Conservation (phyloP, 2,329 filamentous ascomycete species). For the Nannizziopsis barbatae region DNA sequence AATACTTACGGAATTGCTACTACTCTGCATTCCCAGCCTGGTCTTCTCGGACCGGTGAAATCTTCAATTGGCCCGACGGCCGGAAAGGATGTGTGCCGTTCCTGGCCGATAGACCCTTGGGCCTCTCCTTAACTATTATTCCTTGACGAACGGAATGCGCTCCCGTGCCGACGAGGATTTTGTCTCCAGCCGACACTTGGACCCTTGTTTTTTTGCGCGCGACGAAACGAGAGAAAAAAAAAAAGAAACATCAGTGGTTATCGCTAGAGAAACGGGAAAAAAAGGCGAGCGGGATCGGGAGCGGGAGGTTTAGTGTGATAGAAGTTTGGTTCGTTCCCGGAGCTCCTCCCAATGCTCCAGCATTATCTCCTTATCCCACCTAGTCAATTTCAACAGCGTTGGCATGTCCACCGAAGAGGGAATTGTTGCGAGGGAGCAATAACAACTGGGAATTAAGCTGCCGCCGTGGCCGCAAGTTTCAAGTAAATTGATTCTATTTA, state of each 20-base stretch:
- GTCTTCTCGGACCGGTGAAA: slow-evolving; percentile 2
- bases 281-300: background rate
- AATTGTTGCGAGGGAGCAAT: background rate
- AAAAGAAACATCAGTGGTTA: background rate
- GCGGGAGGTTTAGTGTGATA: background rate
- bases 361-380: background rate
- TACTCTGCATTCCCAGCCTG: background rate
- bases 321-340: slow-evolving; percentile 2
- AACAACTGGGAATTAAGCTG: too few species aligned
- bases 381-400: too few species aligned
- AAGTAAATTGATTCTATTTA: background rate
- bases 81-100: background rate
- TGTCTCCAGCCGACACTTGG: slow-evolving; percentile 1
- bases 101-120: background rate
- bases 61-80: slow-evolving; percentile 9
- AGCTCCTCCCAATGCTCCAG: too few species aligned
- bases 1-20: background rate
- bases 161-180: background rate
- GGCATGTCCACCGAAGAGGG: background rate
- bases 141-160: background rate
- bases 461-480: background rate
- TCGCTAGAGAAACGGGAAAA: background rate
- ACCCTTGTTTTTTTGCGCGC: slow-evolving; percentile 1
- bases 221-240: slow-evolving; percentile 1
- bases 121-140: background rate